phyloP scores from a whole-genome alignment of 2,329 filamentous ascomycete species.

The Trichoderma asperellum region DNA sequence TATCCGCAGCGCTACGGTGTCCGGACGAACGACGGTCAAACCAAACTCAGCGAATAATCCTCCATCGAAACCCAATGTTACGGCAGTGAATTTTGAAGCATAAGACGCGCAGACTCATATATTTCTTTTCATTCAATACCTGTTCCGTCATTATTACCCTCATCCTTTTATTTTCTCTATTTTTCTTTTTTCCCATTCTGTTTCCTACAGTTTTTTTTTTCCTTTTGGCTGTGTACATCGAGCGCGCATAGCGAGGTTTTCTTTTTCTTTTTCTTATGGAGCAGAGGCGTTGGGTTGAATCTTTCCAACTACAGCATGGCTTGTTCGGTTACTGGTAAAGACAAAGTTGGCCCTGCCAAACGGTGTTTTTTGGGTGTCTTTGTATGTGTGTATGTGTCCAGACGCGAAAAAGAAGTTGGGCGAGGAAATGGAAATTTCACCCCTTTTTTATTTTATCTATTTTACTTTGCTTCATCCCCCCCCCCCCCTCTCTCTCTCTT shows the following conservation, averaged over 20 bases:
- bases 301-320: constrained; percentile 39
- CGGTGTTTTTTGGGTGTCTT: constrained; percentile 31
- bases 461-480: not conserved
- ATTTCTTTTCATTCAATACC: not conserved
- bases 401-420: not conserved
- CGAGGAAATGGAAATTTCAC: not conserved
- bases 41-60: constrained; percentile 65
- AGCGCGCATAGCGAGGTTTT: constrained; percentile 44
- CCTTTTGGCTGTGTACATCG: constrained; percentile 37
- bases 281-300: constrained; percentile 43
- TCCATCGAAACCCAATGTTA: constrained; percentile 69
- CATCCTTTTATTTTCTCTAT: constrained; percentile 34
- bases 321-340: constrained; percentile 30
- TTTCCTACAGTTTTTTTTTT: constrained; percentile 31
- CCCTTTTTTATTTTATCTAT: not conserved
- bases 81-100: constrained; percentile 54
- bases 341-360: constrained; percentile 22
- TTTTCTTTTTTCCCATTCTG: constrained; percentile 21
- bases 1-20: constrained; percentile 62
- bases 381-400: constrained; percentile 4
- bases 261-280: constrained; percentile 35
- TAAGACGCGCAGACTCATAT: not conserved
- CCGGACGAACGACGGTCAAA: constrained; percentile 62
- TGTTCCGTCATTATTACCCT: not conserved
- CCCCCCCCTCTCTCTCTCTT: not conserved